phyloP scores from a whole-genome alignment of 2,329 filamentous ascomycete species.

The Trichoderma oligosporum region DNA sequence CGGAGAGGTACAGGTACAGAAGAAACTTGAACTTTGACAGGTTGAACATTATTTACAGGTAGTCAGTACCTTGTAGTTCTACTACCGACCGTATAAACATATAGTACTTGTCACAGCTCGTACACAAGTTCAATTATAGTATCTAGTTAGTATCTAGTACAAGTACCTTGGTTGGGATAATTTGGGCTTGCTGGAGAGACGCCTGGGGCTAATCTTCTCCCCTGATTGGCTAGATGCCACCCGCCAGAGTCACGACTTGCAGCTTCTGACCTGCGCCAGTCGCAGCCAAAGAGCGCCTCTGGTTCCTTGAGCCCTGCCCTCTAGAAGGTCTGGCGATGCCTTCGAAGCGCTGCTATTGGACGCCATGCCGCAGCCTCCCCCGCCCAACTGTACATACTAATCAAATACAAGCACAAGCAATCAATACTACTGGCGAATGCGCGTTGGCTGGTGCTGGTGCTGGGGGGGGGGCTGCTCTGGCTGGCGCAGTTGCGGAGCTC shows the following conservation, averaged over 20 bases:
- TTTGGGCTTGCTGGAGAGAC: neutral
- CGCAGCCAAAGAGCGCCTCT: conserved; percentile 1
- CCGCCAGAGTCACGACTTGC: neutral
- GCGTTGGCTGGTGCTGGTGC: too few species aligned
- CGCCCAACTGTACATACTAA: too few species aligned
- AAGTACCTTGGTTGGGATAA: too few species aligned
- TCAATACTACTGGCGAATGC: neutral
- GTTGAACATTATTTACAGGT: neutral
- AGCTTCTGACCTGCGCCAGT: neutral
- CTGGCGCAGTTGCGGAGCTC: neutral
- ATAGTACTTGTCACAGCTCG: too few species aligned
- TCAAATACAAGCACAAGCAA: too few species aligned
- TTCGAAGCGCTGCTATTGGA: conserved; percentile 3
- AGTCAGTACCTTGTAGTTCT: too few species aligned
- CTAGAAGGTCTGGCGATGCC: neutral
- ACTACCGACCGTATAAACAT: too few species aligned
- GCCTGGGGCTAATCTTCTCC: neutral
- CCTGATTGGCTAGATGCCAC: conserved; percentile 16
- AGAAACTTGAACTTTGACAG: neutral
- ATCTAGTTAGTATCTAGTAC: too few species aligned
- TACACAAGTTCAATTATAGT: too few species aligned
- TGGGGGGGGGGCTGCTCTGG: too few species aligned
- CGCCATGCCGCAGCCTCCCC: conserved; percentile 5
- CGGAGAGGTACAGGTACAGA: neutral
- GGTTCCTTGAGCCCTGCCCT: neutral